Percentiles rank a stretch among this genome's conserved stretches.
These are phyloP conservation scores for Asclepias syriaca DNA, from an alignment of 257 asterid genomes.

Conservation along the genomic window DNA sequence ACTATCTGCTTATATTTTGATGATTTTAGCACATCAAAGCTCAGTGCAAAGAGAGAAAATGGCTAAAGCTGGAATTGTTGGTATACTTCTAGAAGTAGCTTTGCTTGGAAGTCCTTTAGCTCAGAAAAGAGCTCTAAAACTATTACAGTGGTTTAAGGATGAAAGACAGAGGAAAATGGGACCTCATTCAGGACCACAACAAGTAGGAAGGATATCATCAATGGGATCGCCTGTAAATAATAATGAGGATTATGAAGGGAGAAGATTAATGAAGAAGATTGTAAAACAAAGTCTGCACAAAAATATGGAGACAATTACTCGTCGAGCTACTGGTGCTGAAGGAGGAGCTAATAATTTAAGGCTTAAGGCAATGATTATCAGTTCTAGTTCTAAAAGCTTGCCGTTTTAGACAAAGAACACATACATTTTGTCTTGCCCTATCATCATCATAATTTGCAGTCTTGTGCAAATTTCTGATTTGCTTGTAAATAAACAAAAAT, in stretches of 20 bases:
- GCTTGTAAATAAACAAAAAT: constrained; percentile 14
- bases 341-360: constrained; percentile 34
- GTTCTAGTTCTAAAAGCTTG: constrained; percentile 87
- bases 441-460: not conserved
- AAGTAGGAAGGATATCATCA: constrained; percentile 33
- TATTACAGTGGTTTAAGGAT: constrained; percentile 85
- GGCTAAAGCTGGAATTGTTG: constrained; percentile 76
- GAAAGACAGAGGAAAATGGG: constrained; percentile 65
- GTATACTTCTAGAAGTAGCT: constrained; percentile 78
- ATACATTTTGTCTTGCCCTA: not conserved
- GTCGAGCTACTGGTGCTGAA: constrained; percentile 53
- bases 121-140: constrained; percentile 72
- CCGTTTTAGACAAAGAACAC: constrained; percentile 33
- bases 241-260: constrained; percentile 45
- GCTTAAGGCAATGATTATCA: constrained; percentile 55
- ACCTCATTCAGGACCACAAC: constrained; percentile 89
- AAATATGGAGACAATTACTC: constrained; percentile 72
- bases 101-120: constrained; percentile 77
- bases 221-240: constrained; percentile 38
- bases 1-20: constrained; percentile 57
- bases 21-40: constrained; percentile 86
- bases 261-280: constrained; percentile 62
- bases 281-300: constrained; percentile 69
- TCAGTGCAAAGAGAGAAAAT: constrained; percentile 66
- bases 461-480: not conserved